Evolutionary conservation across 2,329 filamentous ascomycete genomes (phyloP).

Genomic region (Hymenoscyphus infarciens): DNA sequence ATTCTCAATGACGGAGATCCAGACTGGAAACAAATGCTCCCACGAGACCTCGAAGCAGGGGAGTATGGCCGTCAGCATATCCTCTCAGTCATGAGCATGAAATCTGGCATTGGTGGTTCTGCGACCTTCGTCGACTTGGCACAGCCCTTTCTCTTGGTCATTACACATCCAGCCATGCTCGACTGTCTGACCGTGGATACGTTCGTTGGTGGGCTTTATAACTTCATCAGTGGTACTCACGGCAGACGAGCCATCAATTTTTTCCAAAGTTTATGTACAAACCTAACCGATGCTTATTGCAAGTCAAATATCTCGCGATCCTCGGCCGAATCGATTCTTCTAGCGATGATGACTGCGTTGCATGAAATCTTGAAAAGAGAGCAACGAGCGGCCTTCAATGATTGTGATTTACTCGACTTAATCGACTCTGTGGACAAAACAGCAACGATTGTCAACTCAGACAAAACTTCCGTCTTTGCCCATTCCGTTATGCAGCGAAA

Average conservation of each 20-base stretch:
- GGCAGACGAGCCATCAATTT: slow-evolving; percentile 35
- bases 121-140: slow-evolving; percentile 23
- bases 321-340: slow-evolving; percentile 20
- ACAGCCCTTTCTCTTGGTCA: slow-evolving; percentile 28
- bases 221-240: slow-evolving; percentile 35
- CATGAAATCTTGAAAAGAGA: slow-evolving; percentile 27
- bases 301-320: slow-evolving; percentile 11
- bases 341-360: slow-evolving; percentile 21
- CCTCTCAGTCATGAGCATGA: slow-evolving; percentile 20
- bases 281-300: slow-evolving; percentile 7
- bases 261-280: slow-evolving; percentile 27
- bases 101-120: slow-evolving; percentile 14
- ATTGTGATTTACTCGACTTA: slow-evolving; percentile 25
- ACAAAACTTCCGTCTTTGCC: slow-evolving; percentile 14
- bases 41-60: slow-evolving; percentile 15
- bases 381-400: slow-evolving; percentile 25
- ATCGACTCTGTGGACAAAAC: slow-evolving; percentile 19
- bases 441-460: slow-evolving; percentile 12
- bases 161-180: slow-evolving; percentile 36
- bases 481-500: slow-evolving; percentile 13
- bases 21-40: slow-evolving; percentile 19
- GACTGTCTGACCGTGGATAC: slow-evolving; percentile 38
- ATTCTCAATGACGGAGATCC: slow-evolving; percentile 19
- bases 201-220: slow-evolving; percentile 36
- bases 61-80: slow-evolving; percentile 24